Evolutionary conservation across 192 early-diverging fungal species (phyloP).

Genomic region (Linderina pennispora): DNA sequence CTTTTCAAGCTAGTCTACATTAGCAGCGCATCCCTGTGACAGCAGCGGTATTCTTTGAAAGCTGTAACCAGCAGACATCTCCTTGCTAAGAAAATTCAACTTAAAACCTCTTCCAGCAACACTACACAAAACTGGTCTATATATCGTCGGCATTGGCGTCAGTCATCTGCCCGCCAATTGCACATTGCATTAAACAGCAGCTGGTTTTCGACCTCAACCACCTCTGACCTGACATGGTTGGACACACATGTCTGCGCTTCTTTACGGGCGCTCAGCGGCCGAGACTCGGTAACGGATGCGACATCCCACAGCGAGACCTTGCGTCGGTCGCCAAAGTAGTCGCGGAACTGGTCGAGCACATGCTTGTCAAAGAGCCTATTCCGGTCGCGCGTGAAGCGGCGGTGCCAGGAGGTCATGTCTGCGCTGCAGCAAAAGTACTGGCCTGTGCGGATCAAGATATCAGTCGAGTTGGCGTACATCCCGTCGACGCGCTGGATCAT

Average conservation of each 20-base stretch:
- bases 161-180: too few relatives aligned
- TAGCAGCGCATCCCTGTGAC: too few relatives aligned
- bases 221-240: slow-evolving; percentile 48
- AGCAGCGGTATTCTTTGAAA: too few relatives aligned
- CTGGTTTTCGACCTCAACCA: slow-evolving; percentile 49
- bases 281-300: slow-evolving; percentile 22
- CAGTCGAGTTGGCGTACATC: slow-evolving; percentile 18
- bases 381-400: slow-evolving; percentile 21
- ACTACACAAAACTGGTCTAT: too few relatives aligned
- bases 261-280: slow-evolving; percentile 19
- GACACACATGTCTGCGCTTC: slow-evolving; percentile 23
- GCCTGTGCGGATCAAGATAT: slow-evolving; percentile 43
- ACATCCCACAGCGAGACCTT: slow-evolving; percentile 42
- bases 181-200: slow-evolving; percentile 22
- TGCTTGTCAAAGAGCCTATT: slow-evolving; percentile 17
- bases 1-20: too few relatives aligned
- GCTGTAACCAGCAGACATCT: too few relatives aligned
- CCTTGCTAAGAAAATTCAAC: too few relatives aligned
- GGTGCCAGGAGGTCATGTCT: slow-evolving; percentile 15
- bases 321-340: slow-evolving; percentile 17
- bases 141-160: too few relatives aligned
- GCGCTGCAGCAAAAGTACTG: slow-evolving; percentile 52
- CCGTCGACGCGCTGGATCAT: slow-evolving; percentile 19
- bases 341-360: slow-evolving; percentile 15
- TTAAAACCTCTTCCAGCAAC: too few relatives aligned